Conservation (phyloP, 1,139 yeast species). For the Debaryomyces coudertii region DNA sequence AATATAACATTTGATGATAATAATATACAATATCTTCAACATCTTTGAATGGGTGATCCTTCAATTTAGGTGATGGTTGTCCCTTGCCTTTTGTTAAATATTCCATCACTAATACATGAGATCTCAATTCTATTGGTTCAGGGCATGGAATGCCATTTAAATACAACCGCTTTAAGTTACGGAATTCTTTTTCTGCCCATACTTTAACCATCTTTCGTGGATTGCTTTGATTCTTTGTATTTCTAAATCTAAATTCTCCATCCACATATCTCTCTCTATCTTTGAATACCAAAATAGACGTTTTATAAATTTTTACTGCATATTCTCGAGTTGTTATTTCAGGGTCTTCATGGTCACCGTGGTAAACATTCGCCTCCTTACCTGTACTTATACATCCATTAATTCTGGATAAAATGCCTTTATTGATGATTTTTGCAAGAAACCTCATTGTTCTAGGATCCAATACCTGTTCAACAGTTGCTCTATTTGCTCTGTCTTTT, state of each 20-base stretch:
- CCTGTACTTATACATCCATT: constrained; percentile 97
- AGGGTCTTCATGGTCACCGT: constrained; percentile 75
- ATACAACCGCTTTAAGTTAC: constrained; percentile 84
- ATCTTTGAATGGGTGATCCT: constrained; percentile 73
- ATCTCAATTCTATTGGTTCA: constrained; percentile 81
- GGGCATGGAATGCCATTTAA: constrained; percentile 87
- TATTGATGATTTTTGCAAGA: constrained; percentile 76
- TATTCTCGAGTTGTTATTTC: constrained; percentile 51
- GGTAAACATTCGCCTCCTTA: constrained; percentile 97
- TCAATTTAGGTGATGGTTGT: constrained; percentile 84
- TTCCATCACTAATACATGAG: constrained; percentile 95
- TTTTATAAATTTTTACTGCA: constrained; percentile 94
- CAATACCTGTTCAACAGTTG: constrained; percentile 94
- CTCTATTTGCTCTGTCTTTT: constrained; percentile 87
- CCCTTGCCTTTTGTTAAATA: constrained; percentile 78
- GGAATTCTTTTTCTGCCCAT: constrained; percentile 98
- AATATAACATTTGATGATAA: constrained; percentile 78
- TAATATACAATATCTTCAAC: constrained; percentile 65
- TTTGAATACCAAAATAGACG: constrained; percentile 92
- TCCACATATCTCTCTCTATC: constrained; percentile 95
- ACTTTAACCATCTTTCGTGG: constrained; percentile 97
- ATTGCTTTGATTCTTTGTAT: constrained; percentile 80
- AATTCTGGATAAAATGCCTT: constrained; percentile 80
- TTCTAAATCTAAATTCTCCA: constrained; percentile 92
- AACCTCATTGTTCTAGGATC: constrained; percentile 93